Evolutionary conservation across 495 filamentous ascomycete species (phyloP).

Genomic region (Aspergillus bertholletiae): DNA sequence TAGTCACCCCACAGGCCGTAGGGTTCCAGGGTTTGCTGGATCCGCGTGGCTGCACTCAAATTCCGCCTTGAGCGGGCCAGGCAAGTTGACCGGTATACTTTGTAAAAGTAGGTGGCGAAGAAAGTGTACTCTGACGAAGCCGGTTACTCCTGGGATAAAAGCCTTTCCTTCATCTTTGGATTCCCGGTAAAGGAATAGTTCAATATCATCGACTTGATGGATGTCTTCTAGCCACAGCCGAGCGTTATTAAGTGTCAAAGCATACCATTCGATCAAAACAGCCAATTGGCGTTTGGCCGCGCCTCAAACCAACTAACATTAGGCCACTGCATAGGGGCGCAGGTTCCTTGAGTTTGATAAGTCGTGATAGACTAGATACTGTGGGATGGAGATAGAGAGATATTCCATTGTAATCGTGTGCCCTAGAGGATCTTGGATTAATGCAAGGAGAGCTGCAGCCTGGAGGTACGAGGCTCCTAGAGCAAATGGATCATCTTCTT

Average conservation of each 20-base stretch:
- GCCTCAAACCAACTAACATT: no score
- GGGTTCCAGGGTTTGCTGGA: constrained; percentile 5
- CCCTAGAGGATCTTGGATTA: neutral
- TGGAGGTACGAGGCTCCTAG: constrained; percentile 2
- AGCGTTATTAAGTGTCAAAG: constrained; percentile 3
- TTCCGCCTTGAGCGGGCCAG: neutral
- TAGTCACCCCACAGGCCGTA: constrained; percentile 11
- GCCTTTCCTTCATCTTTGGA: constrained; percentile 4
- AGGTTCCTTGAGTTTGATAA: neutral
- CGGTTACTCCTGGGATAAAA: constrained; percentile 14
- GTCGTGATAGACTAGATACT: neutral
- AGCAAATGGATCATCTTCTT: constrained; percentile 3
- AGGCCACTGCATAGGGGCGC: neutral
- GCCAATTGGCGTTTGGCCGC: no score
- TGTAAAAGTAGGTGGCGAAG: constrained; percentile 2
- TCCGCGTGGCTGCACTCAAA: neutral
- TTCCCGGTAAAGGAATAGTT: constrained; percentile 6
- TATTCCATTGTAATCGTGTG: neutral
- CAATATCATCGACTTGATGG: neutral
- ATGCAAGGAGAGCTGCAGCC: constrained; percentile 1
- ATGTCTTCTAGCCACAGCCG: neutral
- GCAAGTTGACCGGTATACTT: no score
- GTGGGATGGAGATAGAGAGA: neutral
- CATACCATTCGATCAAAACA: no score
- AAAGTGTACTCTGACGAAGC: constrained; percentile 10